Percentiles rank a stretch among this genome's conserved stretches.
Conservation (phyloP, 805 yeast species). For the Wickerhamiella sergipiensis region DNA sequence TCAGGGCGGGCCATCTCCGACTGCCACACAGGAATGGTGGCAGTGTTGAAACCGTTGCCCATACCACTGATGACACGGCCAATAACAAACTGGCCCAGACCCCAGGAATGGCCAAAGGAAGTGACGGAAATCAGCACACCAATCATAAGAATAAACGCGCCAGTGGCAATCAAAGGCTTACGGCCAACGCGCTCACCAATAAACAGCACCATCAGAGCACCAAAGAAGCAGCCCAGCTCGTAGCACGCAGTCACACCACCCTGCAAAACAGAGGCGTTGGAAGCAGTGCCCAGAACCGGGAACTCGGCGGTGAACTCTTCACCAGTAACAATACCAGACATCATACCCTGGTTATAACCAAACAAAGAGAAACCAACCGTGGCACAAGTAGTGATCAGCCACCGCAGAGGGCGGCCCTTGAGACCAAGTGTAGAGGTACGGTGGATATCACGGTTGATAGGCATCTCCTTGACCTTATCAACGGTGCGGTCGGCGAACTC, state of each 20-base stretch:
- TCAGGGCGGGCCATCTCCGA: conserved; percentile 59
- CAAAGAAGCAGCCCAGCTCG: conserved; percentile 64
- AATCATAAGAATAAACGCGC: conserved; percentile 41
- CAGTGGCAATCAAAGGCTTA: conserved; percentile 44
- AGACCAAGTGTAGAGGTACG: conserved; percentile 42
- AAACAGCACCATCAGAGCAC: conserved; percentile 49
- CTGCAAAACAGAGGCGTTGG: conserved; percentile 36
- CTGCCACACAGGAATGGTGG: conserved; percentile 76
- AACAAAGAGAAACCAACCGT: conserved; percentile 42
- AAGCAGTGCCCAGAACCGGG: conserved; percentile 25
- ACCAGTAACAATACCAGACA: conserved; percentile 31
- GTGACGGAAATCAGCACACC: conserved; percentile 47
- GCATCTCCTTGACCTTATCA: conserved; percentile 1
- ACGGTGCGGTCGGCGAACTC: neutral
- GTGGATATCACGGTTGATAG: neutral
- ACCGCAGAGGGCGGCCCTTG: conserved; percentile 38
- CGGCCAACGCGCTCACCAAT: conserved; percentile 55
- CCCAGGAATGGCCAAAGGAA: conserved; percentile 31
- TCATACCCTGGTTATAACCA: conserved; percentile 26
- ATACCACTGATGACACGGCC: conserved; percentile 63
- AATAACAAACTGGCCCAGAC: conserved; percentile 55
- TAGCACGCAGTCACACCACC: conserved; percentile 46
- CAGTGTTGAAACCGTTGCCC: conserved; percentile 64
- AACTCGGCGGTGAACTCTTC: conserved; percentile 48
- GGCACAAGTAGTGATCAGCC: conserved; percentile 42